These are phyloP conservation scores for Alternaria brassicicola DNA, from an alignment of 2,329 filamentous ascomycete species.

Conservation along the genomic window DNA sequence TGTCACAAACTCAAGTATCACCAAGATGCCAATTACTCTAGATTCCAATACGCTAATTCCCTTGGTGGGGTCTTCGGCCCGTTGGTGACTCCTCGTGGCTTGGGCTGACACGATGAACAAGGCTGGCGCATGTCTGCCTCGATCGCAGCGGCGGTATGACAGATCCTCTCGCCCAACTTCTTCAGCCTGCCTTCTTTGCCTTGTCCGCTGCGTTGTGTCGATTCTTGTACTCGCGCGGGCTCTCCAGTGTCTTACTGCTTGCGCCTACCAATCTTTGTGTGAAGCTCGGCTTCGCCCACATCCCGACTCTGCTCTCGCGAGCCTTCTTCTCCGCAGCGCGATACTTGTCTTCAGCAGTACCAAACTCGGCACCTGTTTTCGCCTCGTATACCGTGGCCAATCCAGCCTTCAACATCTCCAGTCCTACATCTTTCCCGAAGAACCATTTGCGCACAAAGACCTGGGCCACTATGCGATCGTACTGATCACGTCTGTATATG, in stretches of 20 bases:
- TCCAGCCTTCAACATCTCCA: slow-evolving; percentile 86
- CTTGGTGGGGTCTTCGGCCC: slow-evolving; percentile 15
- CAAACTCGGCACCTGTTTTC: slow-evolving; percentile 88
- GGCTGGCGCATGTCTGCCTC: slow-evolving; percentile 2
- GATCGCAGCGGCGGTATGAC: slow-evolving; percentile 2
- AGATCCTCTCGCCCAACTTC: neutral
- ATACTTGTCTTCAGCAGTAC: slow-evolving; percentile 67
- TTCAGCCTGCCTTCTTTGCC: slow-evolving; percentile 41
- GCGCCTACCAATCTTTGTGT: slow-evolving; percentile 56
- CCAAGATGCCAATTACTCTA: neutral
- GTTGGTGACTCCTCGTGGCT: slow-evolving; percentile 1
- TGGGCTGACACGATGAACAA: slow-evolving; percentile 5
- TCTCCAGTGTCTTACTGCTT: slow-evolving; percentile 67
- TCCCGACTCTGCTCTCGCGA: slow-evolving; percentile 51
- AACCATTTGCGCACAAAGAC: slow-evolving; percentile 74
- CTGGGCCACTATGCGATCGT: slow-evolving; percentile 86
- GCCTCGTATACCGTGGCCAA: slow-evolving; percentile 93
- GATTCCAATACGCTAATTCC: slow-evolving; percentile 1
- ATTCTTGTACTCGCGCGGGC: slow-evolving; percentile 85
- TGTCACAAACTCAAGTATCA: neutral
- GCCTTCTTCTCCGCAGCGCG: slow-evolving; percentile 66
- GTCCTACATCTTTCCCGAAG: slow-evolving; percentile 78
- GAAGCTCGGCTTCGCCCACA: slow-evolving; percentile 69
- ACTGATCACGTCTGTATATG: slow-evolving; percentile 86
- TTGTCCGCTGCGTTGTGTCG: slow-evolving; percentile 56